phyloP scores from a whole-genome alignment of 148 eudicot species.

The Rheum nobile region DNA sequence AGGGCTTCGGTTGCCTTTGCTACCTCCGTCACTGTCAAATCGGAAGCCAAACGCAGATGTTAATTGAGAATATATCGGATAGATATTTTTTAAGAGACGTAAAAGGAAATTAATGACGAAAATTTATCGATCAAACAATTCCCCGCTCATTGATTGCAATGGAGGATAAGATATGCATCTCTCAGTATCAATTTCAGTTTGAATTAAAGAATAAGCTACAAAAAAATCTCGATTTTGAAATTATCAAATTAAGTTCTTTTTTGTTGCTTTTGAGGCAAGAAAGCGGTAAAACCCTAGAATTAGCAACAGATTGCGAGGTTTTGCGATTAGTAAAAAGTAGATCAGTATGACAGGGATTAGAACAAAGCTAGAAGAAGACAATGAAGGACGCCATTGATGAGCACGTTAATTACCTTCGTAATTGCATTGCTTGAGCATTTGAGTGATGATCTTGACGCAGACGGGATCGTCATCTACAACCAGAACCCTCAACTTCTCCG shows the following conservation, averaged over 20 bases:
- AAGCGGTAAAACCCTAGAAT: background rate
- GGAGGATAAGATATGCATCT: too few species aligned
- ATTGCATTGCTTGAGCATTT: background rate
- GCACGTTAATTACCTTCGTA: background rate
- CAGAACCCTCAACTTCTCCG: background rate
- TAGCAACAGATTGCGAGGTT: background rate
- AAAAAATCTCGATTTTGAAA: background rate
- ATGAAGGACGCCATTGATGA: background rate
- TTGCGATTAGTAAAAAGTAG: background rate
- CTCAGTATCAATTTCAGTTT: background rate
- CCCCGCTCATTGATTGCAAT: background rate
- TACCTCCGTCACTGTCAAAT: background rate
- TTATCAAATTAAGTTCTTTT: background rate
- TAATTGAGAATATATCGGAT: background rate
- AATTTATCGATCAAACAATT: background rate
- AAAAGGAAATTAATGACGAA: background rate
- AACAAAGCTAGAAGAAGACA: background rate
- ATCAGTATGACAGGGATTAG: background rate
- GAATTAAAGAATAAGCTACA: background rate
- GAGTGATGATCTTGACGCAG: background rate
- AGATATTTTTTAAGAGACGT: background rate
- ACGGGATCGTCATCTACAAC: slow-evolving; percentile 1
- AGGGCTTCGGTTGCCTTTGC: background rate
- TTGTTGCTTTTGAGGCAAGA: background rate
- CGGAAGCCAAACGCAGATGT: background rate